These are phyloP conservation scores for Galium porrigens DNA, from an alignment of 305 asterid species.

Conservation along the genomic window DNA sequence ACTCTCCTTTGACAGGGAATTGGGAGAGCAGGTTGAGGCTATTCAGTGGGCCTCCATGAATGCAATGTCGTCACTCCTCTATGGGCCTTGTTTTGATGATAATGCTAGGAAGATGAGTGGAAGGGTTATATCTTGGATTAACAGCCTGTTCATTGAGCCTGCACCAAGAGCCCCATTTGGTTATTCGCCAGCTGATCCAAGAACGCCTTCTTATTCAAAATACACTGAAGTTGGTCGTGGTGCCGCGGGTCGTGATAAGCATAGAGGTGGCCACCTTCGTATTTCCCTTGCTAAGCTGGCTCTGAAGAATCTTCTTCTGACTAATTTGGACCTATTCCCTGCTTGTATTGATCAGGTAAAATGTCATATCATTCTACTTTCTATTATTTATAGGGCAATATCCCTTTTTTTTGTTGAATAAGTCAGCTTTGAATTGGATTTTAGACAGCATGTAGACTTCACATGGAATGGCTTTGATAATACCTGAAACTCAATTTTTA, in stretches of 20 bases:
- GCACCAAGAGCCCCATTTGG: slow-evolving; percentile 97
- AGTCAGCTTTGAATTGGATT: background rate
- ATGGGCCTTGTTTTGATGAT: slow-evolving; percentile 99
- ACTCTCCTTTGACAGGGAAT: slow-evolving; percentile 84
- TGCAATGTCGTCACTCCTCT: slow-evolving; percentile 93
- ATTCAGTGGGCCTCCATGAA: slow-evolving; percentile 99
- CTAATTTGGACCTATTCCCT: slow-evolving; percentile 92
- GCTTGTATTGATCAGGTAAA: slow-evolving; percentile 99
- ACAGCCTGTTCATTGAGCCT: slow-evolving; percentile 92
- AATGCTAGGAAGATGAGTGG: slow-evolving; percentile 99
- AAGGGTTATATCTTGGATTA: slow-evolving; percentile 94
- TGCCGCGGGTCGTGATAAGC: slow-evolving; percentile 73
- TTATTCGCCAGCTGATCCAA: slow-evolving; percentile 95
- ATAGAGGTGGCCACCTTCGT: slow-evolving; percentile 89
- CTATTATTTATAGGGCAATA: background rate
- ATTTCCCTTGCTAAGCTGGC: slow-evolving; percentile 88
- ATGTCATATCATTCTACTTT: slow-evolving; percentile 1
- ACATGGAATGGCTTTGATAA: background rate
- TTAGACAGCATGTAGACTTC: background rate
- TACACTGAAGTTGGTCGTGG: slow-evolving; percentile 76
- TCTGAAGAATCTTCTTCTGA: slow-evolving; percentile 83
- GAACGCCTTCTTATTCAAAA: slow-evolving; percentile 88
- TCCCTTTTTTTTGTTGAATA: too few relatives aligned
- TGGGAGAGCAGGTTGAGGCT: slow-evolving; percentile 94
- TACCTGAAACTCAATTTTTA: background rate